Base-by-base conservation (phyloP, 305 asterid species). In the Lippia alba region DNA sequence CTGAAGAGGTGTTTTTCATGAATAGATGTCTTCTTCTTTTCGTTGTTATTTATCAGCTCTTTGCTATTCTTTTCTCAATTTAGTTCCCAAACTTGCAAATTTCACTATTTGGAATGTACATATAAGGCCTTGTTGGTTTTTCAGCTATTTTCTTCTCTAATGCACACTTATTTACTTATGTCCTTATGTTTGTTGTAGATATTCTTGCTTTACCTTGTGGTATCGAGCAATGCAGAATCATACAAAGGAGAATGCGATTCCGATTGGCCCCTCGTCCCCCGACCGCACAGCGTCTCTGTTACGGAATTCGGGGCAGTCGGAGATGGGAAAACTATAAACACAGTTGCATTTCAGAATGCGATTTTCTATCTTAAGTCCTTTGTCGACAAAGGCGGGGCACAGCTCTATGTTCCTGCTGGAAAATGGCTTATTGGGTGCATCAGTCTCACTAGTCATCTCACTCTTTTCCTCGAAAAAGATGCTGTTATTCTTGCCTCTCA, bases 351-450 rank as follows among this genome's bases (percentile, higher is more conserved):
- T 76, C 99, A 94, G 78, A 94, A 94, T 82, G 99, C 99, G 6
- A 94, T 94, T 40, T 94, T 94, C 82, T 94, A 94, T 78, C 95
- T 92, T 4, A 90, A 87, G 85, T 94, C 99, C 10, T 94, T 94
- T 67, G 91, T 87, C 0, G 99, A 94, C 75, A 94, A 94, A 84
- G 99, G 99, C 0, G 99, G 99, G 12, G 99, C 99, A 17, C 98
- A 92, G 73, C 97, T 94, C 70, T 94, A 92, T 64, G 97, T 94
- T 71, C 99, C 99, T 0, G 91, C 87, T 0, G 99, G 99, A 49
- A 81, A 64, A 64, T 94, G 99, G 99, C 90, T 94, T 15, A 90
- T 91, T 0, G 93, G 96, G 62, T 86, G 91, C 81, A 88, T 94
- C 80, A 90, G 84, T 76, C 98, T 94, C 30, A 94, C 98, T 12